Percentiles rank a stretch among this genome's conserved stretches.
phyloP scores from a whole-genome alignment of 1,284 basidiomycete genomes.

The Sanghuangporus weigelae region DNA sequence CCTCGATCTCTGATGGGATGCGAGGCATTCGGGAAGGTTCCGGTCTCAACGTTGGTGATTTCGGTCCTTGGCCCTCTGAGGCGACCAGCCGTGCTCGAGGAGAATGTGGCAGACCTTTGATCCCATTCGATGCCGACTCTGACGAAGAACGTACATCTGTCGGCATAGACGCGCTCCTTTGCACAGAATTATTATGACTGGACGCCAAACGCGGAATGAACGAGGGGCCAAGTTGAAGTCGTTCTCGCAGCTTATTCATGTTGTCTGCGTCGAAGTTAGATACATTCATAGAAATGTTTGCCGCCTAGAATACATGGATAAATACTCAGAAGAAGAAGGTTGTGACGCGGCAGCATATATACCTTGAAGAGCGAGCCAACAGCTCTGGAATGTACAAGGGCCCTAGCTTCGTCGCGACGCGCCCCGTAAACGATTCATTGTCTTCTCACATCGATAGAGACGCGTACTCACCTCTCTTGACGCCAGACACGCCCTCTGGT shows the following conservation, averaged over 20 bases:
- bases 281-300: slow-evolving; percentile 15
- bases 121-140: not conserved
- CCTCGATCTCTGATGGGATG: slow-evolving; percentile 14
- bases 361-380: slow-evolving; percentile 21
- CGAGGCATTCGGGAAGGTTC: not conserved
- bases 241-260: slow-evolving; percentile 11
- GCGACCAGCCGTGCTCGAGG: not conserved
- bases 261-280: slow-evolving; percentile 2
- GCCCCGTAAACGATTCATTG: not conserved
- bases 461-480: slow-evolving; percentile 20
- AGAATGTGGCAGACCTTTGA: not conserved
- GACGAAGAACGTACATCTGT: not conserved
- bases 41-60: not conserved
- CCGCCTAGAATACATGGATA: slow-evolving; percentile 4
- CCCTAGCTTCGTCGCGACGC: slow-evolving; percentile 18
- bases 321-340: slow-evolving; percentile 4
- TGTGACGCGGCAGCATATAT: not conserved
- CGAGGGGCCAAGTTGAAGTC: slow-evolving; percentile 13
- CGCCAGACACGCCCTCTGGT: slow-evolving; percentile 21
- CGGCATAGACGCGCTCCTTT: slow-evolving; percentile 12
- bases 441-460: not conserved
- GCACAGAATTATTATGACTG: not conserved
- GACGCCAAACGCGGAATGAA: slow-evolving; percentile 14
- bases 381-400: slow-evolving; percentile 21
- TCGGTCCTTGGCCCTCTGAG: slow-evolving; percentile 3